Evolutionary conservation across 2,329 filamentous ascomycete genomes (phyloP).

Genomic region (Rutstroemia sp.): DNA sequence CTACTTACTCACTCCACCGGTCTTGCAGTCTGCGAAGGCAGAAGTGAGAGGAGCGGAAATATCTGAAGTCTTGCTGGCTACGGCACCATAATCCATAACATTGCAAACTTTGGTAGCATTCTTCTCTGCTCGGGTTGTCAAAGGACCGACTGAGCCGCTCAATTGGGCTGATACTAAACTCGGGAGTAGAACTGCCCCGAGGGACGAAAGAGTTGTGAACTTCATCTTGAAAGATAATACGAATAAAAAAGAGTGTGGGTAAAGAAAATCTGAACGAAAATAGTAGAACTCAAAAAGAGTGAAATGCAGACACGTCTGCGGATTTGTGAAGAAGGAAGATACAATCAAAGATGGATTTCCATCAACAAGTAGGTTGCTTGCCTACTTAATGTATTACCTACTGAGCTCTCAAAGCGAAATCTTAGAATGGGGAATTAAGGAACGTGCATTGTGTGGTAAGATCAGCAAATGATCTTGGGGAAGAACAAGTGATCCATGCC

Average conservation of each 20-base stretch:
- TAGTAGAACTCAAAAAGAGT: background rate
- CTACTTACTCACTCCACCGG: slow-evolving; percentile 36
- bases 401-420: background rate
- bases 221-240: slow-evolving; percentile 12
- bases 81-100: slow-evolving; percentile 44
- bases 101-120: slow-evolving; percentile 39
- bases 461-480: background rate
- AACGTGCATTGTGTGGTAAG: background rate
- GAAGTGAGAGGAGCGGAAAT: slow-evolving; percentile 39
- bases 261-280: background rate
- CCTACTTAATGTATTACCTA: background rate
- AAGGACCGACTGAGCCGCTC: slow-evolving; percentile 37
- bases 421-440: background rate
- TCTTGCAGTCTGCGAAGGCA: slow-evolving; percentile 43
- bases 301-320: slow-evolving; percentile 3
- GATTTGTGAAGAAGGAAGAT: background rate
- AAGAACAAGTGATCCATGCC: no score
- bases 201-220: slow-evolving; percentile 7
- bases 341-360: background rate
- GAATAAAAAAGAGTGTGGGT: background rate
- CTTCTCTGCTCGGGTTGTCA: slow-evolving; percentile 36
- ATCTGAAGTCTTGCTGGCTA: slow-evolving; percentile 44
- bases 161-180: slow-evolving; percentile 31
- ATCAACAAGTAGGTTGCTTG: background rate
- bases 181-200: slow-evolving; percentile 14